A percentile compares a stretch with the other conserved stretches of the same genome.
These are phyloP conservation scores for Sphaerostilbella broomeana DNA, from an alignment of 2,329 filamentous ascomycete genomes.

Conservation along the genomic window DNA sequence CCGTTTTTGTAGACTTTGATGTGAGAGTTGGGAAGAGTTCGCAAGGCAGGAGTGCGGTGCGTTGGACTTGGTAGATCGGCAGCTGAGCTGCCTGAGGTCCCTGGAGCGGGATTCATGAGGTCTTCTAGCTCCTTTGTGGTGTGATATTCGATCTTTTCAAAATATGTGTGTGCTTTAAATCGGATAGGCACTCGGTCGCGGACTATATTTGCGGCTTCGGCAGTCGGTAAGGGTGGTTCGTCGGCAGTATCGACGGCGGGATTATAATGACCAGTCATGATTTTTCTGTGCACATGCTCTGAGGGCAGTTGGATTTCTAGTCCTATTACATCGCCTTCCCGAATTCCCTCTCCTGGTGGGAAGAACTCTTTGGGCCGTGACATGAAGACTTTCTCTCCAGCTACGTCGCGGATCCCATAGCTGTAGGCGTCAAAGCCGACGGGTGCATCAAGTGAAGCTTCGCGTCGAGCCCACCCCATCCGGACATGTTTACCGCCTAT, in stretches of 20 bases:
- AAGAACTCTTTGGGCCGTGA: slow-evolving; percentile 91
- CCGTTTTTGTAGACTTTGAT: slow-evolving; percentile 95
- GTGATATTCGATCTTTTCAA: slow-evolving; percentile 87
- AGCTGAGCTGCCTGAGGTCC: slow-evolving; percentile 37
- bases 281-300: slow-evolving; percentile 76
- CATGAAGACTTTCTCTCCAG: slow-evolving; percentile 87
- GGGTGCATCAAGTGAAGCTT: slow-evolving; percentile 74
- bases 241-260: slow-evolving; percentile 67
- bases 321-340: slow-evolving; percentile 89
- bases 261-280: slow-evolving; percentile 83
- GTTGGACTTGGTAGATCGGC: slow-evolving; percentile 61
- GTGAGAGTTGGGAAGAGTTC: slow-evolving; percentile 77
- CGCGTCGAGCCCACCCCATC: slow-evolving; percentile 77
- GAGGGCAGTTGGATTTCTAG: slow-evolving; percentile 88
- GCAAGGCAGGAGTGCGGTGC: slow-evolving; percentile 66
- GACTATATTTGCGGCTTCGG: slow-evolving; percentile 72
- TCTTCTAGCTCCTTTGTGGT: slow-evolving; percentile 84
- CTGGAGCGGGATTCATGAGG: slow-evolving; percentile 62
- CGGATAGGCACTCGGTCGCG: slow-evolving; percentile 92
- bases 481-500: slow-evolving; percentile 61
- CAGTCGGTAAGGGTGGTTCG: slow-evolving; percentile 46
- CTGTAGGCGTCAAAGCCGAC: slow-evolving; percentile 89
- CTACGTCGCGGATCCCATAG: slow-evolving; percentile 84
- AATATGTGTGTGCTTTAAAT: slow-evolving; percentile 89
- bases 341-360: slow-evolving; percentile 67